Evolutionary conservation across 2,329 filamentous ascomycete species (phyloP).

Genomic region (Colletotrichum tabaci): DNA sequence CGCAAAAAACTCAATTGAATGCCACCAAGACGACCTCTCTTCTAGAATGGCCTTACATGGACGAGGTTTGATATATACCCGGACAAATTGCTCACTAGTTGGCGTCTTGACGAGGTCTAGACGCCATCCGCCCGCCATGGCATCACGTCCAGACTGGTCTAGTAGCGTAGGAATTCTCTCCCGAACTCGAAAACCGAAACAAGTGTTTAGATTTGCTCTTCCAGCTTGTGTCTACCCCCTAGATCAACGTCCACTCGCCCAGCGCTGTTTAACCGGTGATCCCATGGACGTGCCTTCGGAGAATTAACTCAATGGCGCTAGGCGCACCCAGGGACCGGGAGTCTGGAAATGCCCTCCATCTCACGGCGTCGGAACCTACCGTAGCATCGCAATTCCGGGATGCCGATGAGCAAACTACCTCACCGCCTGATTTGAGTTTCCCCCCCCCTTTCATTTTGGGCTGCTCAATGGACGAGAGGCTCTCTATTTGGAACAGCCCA

Average conservation of each 20-base stretch:
- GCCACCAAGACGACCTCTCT: background rate
- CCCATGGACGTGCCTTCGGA: conserved; percentile 19
- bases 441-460: no score
- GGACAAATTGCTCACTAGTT: conserved; percentile 1
- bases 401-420: background rate
- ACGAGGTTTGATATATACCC: conserved; percentile 15
- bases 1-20: background rate
- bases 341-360: background rate
- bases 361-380: background rate
- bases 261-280: background rate
- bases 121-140: background rate
- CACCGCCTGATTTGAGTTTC: conserved; percentile 14
- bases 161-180: background rate
- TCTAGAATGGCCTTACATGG: conserved; percentile 3
- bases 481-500: conserved; percentile 9
- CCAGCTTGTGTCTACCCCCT: background rate
- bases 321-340: conserved; percentile 14
- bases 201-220: background rate
- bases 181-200: background rate
- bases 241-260: background rate
- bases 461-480: background rate
- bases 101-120: background rate
- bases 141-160: background rate
- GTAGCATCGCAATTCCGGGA: background rate
- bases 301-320: conserved; percentile 37